Base-by-base conservation (phyloP, 2,329 filamentous ascomycete species). In the Lomentospora prolificans region DNA sequence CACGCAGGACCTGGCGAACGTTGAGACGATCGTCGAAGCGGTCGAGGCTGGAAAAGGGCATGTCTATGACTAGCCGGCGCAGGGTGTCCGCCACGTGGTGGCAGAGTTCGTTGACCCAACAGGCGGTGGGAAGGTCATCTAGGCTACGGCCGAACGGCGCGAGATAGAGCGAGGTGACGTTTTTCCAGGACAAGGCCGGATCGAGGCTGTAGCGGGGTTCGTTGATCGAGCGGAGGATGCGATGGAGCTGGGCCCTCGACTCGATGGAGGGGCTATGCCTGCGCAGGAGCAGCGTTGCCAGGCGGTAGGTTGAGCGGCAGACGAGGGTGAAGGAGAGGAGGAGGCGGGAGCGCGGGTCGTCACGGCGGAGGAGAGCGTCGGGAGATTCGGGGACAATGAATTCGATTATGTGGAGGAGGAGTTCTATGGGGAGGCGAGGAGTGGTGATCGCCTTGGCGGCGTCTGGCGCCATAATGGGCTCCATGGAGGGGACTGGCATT, bases 221-320 rank as follows among this genome's bases (percentile, higher is more conserved):
- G 53, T 6, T 52, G 53, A 76, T 59, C 57, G 67, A 69, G 9
- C 63, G 61, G 10, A 74, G 59, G 27, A 73, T 57, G 3, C 63
- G 54, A 4, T 63, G 62, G 12, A 75, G 67, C 19, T 70, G 69
- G 3, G 58, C 59, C 14, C 64, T 63, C 22, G 70, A 70, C 52
- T 75, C 69, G 39, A 80, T 64, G 59, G 72, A 72, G 33, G 76
- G 59, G 62, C 75, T 78, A 59, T 72, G 68, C 57, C 71, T 63
- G 50, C 70, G 70, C n/a, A 79, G 69, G 9, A 74, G 65, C 39
- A 66, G 69, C 14, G 67, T 66, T 3, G 76, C 74, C 8, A 71
- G 57, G 3, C 61, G 59, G 58, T 74, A 69, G 3, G 73, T 75
- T 14, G 69, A 68, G 3, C 69, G 68, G 33, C 70, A 75, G 36